phyloP scores from a whole-genome alignment of 352 stramenopile genomes.

The Phytophthora colocasiae region DNA sequence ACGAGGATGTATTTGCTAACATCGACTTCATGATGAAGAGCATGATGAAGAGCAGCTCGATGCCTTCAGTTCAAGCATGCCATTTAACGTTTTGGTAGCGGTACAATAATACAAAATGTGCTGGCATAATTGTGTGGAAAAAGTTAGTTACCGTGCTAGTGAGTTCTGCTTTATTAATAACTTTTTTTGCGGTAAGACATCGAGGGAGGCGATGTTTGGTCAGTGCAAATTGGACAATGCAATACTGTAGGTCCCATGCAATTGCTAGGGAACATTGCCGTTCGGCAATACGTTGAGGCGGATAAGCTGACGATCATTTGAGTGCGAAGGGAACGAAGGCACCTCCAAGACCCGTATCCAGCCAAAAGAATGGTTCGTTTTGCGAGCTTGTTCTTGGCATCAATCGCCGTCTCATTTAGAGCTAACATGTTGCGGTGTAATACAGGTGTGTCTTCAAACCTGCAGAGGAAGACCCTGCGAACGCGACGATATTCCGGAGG shows the following conservation, averaged over 20 bases:
- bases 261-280: constrained; percentile 47
- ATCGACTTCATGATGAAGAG: too few species aligned
- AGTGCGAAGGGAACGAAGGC: constrained; percentile 42
- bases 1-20: too few species aligned
- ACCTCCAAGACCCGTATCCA: constrained; percentile 41
- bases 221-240: constrained; percentile 47
- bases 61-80: too few species aligned
- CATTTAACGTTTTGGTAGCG: not conserved
- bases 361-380: constrained; percentile 57
- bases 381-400: not conserved
- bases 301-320: constrained; percentile 54
- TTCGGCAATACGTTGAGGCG: constrained; percentile 47
- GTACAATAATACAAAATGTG: not conserved
- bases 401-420: too few species aligned
- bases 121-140: too few species aligned
- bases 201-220: constrained; percentile 52
- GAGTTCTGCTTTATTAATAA: too few species aligned
- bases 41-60: too few species aligned
- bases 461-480: constrained; percentile 32
- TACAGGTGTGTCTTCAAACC: constrained; percentile 55
- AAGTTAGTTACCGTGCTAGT: too few species aligned
- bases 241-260: constrained; percentile 38
- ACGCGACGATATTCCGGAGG: constrained; percentile 44
- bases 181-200: too few species aligned
- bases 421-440: not conserved